Evolutionary conservation across 23 red algal species (phyloP).

Genomic region (Pyropia haitanensis): DNA sequence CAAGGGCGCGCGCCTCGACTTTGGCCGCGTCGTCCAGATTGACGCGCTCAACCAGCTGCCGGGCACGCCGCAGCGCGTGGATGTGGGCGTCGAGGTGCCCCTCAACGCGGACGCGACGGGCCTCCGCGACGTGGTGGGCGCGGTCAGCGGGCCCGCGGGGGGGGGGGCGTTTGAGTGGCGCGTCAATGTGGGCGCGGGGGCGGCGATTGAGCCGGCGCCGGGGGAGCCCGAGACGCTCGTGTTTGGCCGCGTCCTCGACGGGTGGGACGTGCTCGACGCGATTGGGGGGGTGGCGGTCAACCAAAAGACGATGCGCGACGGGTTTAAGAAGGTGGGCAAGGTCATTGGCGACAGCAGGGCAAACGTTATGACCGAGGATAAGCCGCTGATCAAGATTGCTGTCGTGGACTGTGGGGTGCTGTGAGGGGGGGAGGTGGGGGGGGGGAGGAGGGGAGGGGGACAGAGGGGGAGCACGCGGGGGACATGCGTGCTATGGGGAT

Average conservation of each 20-base stretch:
- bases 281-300: constrained; percentile 37
- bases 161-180: constrained; percentile 56
- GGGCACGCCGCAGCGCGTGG: constrained; percentile 27
- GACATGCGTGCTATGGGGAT: too few species aligned
- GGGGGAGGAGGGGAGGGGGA: too few species aligned
- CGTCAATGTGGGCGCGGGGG: constrained; percentile 3
- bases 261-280: constrained; percentile 34
- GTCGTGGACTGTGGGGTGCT: constrained; percentile 9
- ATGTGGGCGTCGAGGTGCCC: constrained; percentile 16
- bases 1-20: constrained; percentile 18
- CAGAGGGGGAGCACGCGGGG: too few species aligned
- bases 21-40: constrained; percentile 50
- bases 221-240: constrained; percentile 42
- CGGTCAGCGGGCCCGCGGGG: constrained; percentile 26
- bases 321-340: constrained; percentile 42
- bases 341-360: constrained; percentile 63
- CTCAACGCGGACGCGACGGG: constrained; percentile 33
- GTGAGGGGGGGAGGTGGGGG: too few species aligned
- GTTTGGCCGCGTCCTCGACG: constrained; percentile 58
- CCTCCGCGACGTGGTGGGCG: constrained; percentile 21
- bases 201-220: background rate
- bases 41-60: constrained; percentile 41
- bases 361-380: constrained; percentile 7
- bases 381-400: constrained; percentile 5
- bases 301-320: constrained; percentile 42